These are phyloP conservation scores for Ramaria sp. DNA, from an alignment of 768 basidiomycete species.

Conservation along the genomic window DNA sequence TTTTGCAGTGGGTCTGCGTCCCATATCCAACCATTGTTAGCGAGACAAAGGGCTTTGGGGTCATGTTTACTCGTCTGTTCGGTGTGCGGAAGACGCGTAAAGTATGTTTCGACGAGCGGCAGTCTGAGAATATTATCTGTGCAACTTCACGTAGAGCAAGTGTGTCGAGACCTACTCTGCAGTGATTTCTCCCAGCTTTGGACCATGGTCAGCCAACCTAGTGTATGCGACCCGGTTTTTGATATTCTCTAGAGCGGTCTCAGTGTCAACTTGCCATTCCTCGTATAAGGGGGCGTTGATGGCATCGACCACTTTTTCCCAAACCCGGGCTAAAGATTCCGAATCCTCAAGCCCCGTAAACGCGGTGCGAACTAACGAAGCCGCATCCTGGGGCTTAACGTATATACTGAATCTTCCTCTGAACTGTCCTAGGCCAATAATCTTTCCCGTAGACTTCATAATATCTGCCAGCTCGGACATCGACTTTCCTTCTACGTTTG, in stretches of 20 bases:
- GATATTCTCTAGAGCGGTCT: slow-evolving; percentile 62
- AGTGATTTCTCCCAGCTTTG: slow-evolving; percentile 72
- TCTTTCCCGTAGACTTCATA: slow-evolving; percentile 39
- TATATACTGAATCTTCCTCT: slow-evolving; percentile 57
- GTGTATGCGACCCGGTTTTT: slow-evolving; percentile 70
- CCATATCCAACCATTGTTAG: slow-evolving; percentile 99
- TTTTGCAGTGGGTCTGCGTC: slow-evolving; percentile 87
- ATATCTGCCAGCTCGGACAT: slow-evolving; percentile 58
- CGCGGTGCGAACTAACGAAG: slow-evolving; percentile 66
- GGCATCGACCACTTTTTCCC: slow-evolving; percentile 72
- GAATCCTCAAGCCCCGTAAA: slow-evolving; percentile 37
- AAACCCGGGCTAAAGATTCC: slow-evolving; percentile 53
- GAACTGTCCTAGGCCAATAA: slow-evolving; percentile 50
- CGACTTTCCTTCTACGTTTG: slow-evolving; percentile 45
- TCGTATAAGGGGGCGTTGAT: slow-evolving; percentile 82
- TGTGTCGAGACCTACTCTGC: slow-evolving; percentile 40
- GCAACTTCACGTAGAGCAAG: background rate
- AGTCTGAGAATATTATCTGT: slow-evolving; percentile 31
- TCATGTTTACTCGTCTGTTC: slow-evolving; percentile 31
- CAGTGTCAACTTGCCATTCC: slow-evolving; percentile 80
- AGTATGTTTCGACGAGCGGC: slow-evolving; percentile 86
- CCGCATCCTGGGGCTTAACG: slow-evolving; percentile 54
- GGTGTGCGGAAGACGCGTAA: slow-evolving; percentile 63
- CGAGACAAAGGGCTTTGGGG: slow-evolving; percentile 58
- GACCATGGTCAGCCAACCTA: slow-evolving; percentile 74